A percentile compares a stretch with the other conserved stretches of the same genome.
Evolutionary conservation across 495 filamentous ascomycete genomes (phyloP).

Genomic region (Penicillium flavigenum): DNA sequence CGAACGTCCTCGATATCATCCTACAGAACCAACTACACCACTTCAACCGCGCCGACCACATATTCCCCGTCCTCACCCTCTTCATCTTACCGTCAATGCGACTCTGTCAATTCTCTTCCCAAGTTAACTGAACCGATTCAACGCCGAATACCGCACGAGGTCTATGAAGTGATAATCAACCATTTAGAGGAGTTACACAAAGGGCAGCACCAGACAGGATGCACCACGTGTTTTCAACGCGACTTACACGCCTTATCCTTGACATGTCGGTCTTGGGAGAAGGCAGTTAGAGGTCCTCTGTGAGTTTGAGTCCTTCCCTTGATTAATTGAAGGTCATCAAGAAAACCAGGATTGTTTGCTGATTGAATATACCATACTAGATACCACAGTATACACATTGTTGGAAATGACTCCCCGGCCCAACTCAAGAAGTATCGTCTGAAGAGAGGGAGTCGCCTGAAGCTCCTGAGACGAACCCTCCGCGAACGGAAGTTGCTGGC

Average conservation of each 20-base stretch:
- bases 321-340: background rate
- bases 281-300: conserved; percentile 62
- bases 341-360: conserved; percentile 10
- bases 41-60: conserved; percentile 41
- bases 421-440: conserved; percentile 67
- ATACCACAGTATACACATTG: conserved; percentile 68
- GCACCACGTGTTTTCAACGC: conserved; percentile 75
- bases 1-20: conserved; percentile 44
- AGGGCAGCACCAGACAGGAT: conserved; percentile 46
- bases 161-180: conserved; percentile 56
- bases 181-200: conserved; percentile 52
- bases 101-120: conserved; percentile 39
- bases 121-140: conserved; percentile 42
- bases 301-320: conserved; percentile 43
- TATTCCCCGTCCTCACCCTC: conserved; percentile 41
- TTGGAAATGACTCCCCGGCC: conserved; percentile 62
- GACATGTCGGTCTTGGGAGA: conserved; percentile 66
- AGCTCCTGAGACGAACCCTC: conserved; percentile 74
- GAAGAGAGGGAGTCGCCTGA: conserved; percentile 65
- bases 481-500: conserved; percentile 68
- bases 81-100: conserved; percentile 38
- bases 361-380: conserved; percentile 33
- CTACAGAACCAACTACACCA: conserved; percentile 42
- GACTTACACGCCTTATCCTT: conserved; percentile 68
- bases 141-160: conserved; percentile 53